Conservation (phyloP, 1,284 basidiomycete species). For the Phaffia rhodozyma region DNA sequence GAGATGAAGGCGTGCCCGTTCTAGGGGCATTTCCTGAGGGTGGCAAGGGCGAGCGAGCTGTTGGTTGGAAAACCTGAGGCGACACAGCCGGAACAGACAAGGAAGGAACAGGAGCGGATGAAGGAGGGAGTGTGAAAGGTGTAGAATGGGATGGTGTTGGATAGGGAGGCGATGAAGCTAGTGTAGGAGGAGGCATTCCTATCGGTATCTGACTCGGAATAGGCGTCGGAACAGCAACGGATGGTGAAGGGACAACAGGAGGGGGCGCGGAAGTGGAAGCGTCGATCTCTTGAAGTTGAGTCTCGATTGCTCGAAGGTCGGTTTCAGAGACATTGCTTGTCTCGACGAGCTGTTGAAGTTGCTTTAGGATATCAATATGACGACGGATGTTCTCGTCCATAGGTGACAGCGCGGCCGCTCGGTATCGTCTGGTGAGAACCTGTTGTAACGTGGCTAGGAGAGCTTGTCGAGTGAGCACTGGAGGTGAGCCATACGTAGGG, state of each 20-base stretch:
- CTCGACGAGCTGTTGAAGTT: background rate
- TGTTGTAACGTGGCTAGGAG: too few relatives aligned
- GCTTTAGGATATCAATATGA: background rate
- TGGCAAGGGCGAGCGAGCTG: background rate
- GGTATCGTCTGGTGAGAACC: too few relatives aligned
- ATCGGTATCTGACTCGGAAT: background rate
- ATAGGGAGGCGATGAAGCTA: background rate
- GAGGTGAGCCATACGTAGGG: too few relatives aligned
- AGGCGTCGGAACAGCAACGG: background rate
- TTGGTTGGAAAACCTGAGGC: background rate
- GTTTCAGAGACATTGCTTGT: background rate
- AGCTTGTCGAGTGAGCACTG: too few relatives aligned
- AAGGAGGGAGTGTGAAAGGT: background rate
- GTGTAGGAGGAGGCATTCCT: background rate
- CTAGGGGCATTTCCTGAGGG: background rate
- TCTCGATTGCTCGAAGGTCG: conserved; percentile 10
- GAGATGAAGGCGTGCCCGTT: background rate
- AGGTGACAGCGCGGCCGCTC: too few relatives aligned
- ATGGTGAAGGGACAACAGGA: background rate
- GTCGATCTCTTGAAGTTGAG: conserved; percentile 8
- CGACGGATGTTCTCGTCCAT: background rate
- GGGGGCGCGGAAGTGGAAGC: background rate
- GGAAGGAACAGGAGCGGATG: background rate
- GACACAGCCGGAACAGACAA: background rate
- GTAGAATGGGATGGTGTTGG: background rate